phyloP scores from a whole-genome alignment of 768 basidiomycete species.

The Calocybe indica region DNA sequence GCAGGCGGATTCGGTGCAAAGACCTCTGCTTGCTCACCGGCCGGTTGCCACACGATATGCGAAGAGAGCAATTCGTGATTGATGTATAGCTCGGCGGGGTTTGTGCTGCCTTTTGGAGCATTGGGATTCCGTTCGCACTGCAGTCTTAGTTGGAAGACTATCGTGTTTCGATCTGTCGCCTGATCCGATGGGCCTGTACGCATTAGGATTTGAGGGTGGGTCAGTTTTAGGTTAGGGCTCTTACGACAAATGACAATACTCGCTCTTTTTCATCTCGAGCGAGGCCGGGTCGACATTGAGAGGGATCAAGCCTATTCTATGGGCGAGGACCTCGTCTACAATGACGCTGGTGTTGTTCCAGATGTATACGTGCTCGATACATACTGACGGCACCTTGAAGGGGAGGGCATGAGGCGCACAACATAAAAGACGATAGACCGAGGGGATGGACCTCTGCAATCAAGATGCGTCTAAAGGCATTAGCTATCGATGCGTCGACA shows the following conservation, averaged over 20 bases:
- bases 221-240: background rate
- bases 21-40: constrained; percentile 71
- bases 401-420: background rate
- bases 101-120: constrained; percentile 44
- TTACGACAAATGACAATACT: constrained; percentile 8
- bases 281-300: constrained; percentile 78
- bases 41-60: constrained; percentile 70
- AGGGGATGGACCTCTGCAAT: constrained; percentile 75
- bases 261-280: constrained; percentile 50
- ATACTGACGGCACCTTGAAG: constrained; percentile 80
- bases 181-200: constrained; percentile 38
- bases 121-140: constrained; percentile 57
- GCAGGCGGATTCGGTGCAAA: constrained; percentile 50
- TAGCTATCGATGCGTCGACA: constrained; percentile 93
- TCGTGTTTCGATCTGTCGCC: constrained; percentile 84
- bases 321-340: constrained; percentile 89
- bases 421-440: background rate
- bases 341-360: constrained; percentile 95
- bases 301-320: constrained; percentile 89
- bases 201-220: background rate
- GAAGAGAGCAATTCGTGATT: constrained; percentile 66
- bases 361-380: constrained; percentile 85
- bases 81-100: constrained; percentile 61
- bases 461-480: constrained; percentile 87
- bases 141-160: constrained; percentile 77